phyloP scores from a whole-genome alignment of 306 rosid genomes.

The Casuarina cunninghamiana region DNA sequence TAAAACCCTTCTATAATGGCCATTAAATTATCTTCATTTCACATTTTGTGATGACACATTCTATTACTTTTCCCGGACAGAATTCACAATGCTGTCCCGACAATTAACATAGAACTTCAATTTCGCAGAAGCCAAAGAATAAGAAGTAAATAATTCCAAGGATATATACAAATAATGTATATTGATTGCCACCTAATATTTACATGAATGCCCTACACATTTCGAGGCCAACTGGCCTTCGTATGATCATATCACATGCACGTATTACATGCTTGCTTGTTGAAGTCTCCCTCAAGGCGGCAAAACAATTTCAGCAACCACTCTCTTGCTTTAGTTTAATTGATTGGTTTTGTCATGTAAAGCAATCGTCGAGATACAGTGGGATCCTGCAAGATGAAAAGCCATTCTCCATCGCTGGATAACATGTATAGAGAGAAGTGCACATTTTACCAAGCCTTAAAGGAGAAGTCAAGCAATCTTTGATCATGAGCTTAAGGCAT shows the following conservation, averaged over 20 bases:
- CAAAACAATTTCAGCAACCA: background rate
- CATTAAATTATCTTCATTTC: too few species aligned
- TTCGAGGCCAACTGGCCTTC: background rate
- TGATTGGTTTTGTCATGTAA: background rate
- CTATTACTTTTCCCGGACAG: background rate
- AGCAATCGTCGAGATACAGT: background rate
- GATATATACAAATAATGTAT: background rate
- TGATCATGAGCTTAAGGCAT: slow-evolving; percentile 39
- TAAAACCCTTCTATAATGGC: too few species aligned
- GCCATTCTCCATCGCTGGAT: background rate
- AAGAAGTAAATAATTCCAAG: background rate
- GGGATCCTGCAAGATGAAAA: background rate
- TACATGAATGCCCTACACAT: background rate
- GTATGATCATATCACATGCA: background rate
- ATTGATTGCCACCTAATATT: background rate
- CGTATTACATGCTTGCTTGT: background rate
- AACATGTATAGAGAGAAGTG: background rate
- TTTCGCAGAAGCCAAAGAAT: background rate
- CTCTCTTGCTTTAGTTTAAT: background rate
- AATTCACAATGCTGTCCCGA: background rate
- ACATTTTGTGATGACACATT: too few species aligned
- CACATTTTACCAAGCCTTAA: slow-evolving; percentile 19
- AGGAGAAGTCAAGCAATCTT: background rate
- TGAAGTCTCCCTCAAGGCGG: background rate
- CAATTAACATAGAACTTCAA: background rate